Conservation (phyloP, 2,329 filamentous ascomycete genomes). For the Diaporthe batatas region DNA sequence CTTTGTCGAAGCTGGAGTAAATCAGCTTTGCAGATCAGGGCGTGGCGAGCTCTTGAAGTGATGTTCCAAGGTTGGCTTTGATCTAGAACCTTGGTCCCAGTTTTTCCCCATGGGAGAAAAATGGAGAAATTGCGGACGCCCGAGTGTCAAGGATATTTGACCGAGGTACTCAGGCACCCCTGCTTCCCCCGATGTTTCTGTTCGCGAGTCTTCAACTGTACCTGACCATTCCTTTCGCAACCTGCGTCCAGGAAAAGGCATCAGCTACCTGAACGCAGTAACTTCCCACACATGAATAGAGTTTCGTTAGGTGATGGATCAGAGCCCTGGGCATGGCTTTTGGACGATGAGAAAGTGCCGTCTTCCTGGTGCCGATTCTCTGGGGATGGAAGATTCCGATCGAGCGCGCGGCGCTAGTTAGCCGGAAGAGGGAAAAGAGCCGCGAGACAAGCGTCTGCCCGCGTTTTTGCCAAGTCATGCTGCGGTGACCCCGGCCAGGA, state of each 20-base stretch:
- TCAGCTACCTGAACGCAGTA: not conserved
- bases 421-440: constrained; percentile 24
- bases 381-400: constrained; percentile 20
- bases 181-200: not conserved
- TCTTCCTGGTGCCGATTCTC: not conserved
- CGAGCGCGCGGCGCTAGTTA: not conserved
- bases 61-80: not conserved
- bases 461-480: constrained; percentile 30
- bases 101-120: constrained; percentile 35
- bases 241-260: not conserved
- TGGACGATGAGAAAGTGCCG: not conserved
- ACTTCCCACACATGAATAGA: too few relatives aligned
- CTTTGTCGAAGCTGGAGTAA: not conserved
- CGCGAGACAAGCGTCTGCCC: constrained; percentile 25
- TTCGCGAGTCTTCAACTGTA: constrained; percentile 1
- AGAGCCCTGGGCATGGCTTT: not conserved
- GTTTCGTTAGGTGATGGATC: not conserved
- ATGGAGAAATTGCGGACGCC: constrained; percentile 19
- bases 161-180: constrained; percentile 8
- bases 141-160: constrained; percentile 21
- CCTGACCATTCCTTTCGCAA: not conserved
- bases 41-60: not conserved
- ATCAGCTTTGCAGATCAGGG: constrained; percentile 1
- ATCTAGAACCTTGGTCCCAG: constrained; percentile 26
- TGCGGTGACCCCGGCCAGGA: constrained; percentile 17